Evolutionary conservation across 495 filamentous ascomycete genomes (phyloP).

Genomic region (Parathielavia hyrcaniae): DNA sequence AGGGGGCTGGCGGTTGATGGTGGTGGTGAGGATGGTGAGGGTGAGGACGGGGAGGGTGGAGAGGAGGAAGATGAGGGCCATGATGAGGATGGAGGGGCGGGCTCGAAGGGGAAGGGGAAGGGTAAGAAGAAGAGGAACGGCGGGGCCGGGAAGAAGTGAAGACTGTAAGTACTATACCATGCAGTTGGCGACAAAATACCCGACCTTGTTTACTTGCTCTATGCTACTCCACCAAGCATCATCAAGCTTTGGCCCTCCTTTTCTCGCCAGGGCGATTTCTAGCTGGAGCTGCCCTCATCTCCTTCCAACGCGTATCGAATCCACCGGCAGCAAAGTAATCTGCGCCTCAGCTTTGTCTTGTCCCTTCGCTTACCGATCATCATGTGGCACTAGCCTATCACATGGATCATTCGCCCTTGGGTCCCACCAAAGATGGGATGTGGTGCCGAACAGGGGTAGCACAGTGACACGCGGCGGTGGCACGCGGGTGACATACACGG

Average conservation of each 20-base stretch:
- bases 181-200: too few relatives aligned
- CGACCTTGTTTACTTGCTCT: too few relatives aligned
- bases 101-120: conserved; percentile 24
- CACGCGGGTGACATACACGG: too few relatives aligned
- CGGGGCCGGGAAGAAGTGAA: conserved; percentile 34
- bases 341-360: too few relatives aligned
- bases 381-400: too few relatives aligned
- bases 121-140: conserved; percentile 21
- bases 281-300: too few relatives aligned
- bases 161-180: conserved; percentile 11
- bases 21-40: conserved; percentile 25
- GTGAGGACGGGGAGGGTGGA: conserved; percentile 15
- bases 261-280: too few relatives aligned
- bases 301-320: neutral
- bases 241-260: neutral
- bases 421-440: neutral
- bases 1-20: conserved; percentile 21
- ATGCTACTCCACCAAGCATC: too few relatives aligned
- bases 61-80: conserved; percentile 21
- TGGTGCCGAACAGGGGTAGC: neutral
- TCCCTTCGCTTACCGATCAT: too few relatives aligned
- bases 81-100: conserved; percentile 19
- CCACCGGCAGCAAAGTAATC: too few relatives aligned
- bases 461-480: too few relatives aligned
- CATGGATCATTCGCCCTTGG: neutral